Evolutionary conservation across 78 protist species (phyloP), one percentile per base, ranked within the genome.

Genomic region (Dictyostelium capitatum): DNA sequence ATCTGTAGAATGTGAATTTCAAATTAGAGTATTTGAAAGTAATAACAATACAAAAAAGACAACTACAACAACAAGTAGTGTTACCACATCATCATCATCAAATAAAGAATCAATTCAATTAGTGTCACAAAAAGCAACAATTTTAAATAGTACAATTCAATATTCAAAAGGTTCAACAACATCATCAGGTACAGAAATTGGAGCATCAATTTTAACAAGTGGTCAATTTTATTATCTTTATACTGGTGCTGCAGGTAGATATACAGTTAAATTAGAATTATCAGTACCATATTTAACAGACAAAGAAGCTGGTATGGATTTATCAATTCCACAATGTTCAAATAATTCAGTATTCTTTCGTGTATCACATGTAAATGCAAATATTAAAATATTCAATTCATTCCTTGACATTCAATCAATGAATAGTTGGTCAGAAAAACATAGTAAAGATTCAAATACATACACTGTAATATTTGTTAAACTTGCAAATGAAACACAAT

Each of bases 241-340:
- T 37, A 73, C 84, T 17, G 32, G 65, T 14, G n/a, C 46, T n/a
- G 41, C 84, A 14, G 93, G 93, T 50, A 57, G 80, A 47, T 87
- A 87, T 64, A 41, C 0, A 0, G 41, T 87, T 0, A 87, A 59
- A 15, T 57, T 87, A 2, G 82, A 80, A 9, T 48, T 32, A 5
- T 65, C 46, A 9, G 78, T 87, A 4, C 93, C 93, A 0, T 87
- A 87, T 50, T 20, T 87, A 37, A 87, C 83, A 4, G 32, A 23
- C 11, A 87, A 87, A 62, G 80, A 78, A 25, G 80, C 83, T 30
- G 93, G 93, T 37, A 77, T 87, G 79, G 93, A 87, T 30, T 48
- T 87, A 46, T 14, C 32, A 11, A 87, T 87, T n/a, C 93, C 93
- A 41, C n/a, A 80, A 25, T 77, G 78, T 10, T 77, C 93, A 14